Base-by-base conservation (phyloP, 2,329 filamentous ascomycete genomes). In the Cladophialophora bantiana region DNA sequence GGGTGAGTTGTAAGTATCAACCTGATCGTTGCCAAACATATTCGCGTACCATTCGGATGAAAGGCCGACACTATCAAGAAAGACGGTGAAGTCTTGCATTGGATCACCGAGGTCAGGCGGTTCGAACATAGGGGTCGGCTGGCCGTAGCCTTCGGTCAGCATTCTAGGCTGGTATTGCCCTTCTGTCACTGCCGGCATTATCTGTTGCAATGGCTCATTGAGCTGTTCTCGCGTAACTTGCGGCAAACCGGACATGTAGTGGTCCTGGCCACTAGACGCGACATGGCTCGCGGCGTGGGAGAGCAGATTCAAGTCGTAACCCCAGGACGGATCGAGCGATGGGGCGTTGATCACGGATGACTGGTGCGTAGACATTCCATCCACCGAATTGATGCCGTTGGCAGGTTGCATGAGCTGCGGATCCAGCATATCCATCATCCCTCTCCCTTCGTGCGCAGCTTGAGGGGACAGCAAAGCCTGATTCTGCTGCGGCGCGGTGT, bases 211-310 rank as follows among this genome's bases (percentile, higher is more conserved):
- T 53, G 70, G 70, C 35, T 70, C 69, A 40, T 71, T 66, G n/a
- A 69, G 61, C 55, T 69, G 70, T 60, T 73, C 71, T 60, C 73
- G 72, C 54, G 67, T 66, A 20, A 67, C 70, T 26, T 69, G 64
- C 7, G 70, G 68, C 26, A 72, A 58, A 13, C 65, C 68, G 13
- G 69, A 65, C 64, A 72, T 66, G 59, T 69, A 72, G 50, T 73
- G 69, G 64, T 70, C 68, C 68, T 83, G 80, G 15, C 79, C 78
- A 68, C 82, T 81, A 35, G 82, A 77, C 26, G 81, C 81, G 45
- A 83, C 81, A 77, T 83, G 81, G 64, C 81, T 83, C 10, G 81
- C 81, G 32, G 81, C 81, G 74, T 83, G 81, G 9, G 81, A 83
- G 36, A 83, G 73, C 15, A 83, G 75, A 66, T 83, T 83, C 64